Percentiles rank a stretch among this genome's conserved stretches.
These are phyloP conservation scores for Daedalea quercina DNA, from an alignment of 768 basidiomycete species.

Conservation along the genomic window DNA sequence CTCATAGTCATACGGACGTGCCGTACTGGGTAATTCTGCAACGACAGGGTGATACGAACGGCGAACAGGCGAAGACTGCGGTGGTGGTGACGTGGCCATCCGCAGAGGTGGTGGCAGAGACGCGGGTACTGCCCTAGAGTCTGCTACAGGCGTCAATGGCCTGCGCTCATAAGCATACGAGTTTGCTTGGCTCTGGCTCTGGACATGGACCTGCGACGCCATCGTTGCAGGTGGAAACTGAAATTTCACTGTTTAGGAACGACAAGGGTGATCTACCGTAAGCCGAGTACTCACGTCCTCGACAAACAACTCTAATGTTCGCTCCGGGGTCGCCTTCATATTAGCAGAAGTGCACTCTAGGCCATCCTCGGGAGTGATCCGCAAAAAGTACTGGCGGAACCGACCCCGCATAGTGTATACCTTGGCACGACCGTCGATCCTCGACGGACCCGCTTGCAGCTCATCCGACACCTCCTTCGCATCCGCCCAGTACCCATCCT, in stretches of 20 bases:
- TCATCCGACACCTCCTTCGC: constrained; percentile 54
- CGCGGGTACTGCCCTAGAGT: constrained; percentile 8
- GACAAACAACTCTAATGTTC: constrained; percentile 51
- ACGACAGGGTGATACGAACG: no score
- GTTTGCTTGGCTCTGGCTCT: background rate
- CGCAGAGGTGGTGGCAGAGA: background rate
- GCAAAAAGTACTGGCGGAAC: constrained; percentile 64
- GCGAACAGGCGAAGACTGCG: background rate
- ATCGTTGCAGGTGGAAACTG: background rate
- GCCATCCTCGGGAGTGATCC: constrained; percentile 47
- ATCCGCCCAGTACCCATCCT: constrained; percentile 66
- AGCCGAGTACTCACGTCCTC: constrained; percentile 41
- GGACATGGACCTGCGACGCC: background rate
- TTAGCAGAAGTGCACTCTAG: constrained; percentile 50
- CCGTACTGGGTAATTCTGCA: background rate
- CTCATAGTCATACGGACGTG: background rate
- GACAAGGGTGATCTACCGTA: background rate
- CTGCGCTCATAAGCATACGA: constrained; percentile 1
- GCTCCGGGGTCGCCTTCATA: constrained; percentile 44
- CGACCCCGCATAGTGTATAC: constrained; percentile 61
- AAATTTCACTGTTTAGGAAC: background rate
- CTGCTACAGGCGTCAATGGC: constrained; percentile 12
- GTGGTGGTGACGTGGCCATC: background rate
- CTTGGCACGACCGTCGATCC: constrained; percentile 71
- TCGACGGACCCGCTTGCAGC: constrained; percentile 54